Conservation (phyloP, 192 early-diverging fungal species). For the Coemansia sp. region DNA sequence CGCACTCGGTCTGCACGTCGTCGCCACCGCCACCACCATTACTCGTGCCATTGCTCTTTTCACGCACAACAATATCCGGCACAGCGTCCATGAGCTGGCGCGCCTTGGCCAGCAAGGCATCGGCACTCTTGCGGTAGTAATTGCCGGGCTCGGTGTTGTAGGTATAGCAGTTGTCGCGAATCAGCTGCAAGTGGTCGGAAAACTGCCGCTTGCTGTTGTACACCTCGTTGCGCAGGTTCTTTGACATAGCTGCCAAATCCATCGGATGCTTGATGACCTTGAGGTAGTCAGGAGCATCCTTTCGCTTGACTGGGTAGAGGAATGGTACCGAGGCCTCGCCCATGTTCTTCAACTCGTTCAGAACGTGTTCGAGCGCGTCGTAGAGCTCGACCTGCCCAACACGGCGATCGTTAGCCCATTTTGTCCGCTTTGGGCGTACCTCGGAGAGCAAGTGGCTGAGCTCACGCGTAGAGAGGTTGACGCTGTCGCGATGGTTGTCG, state of each 20-base stretch:
- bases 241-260: constrained; percentile 90
- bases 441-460: constrained; percentile 74
- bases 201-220: constrained; percentile 92
- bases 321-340: constrained; percentile 84
- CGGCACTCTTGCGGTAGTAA: constrained; percentile 82
- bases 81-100: constrained; percentile 73
- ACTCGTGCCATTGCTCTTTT: constrained; percentile 33
- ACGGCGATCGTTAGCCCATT: constrained; percentile 86
- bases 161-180: constrained; percentile 87
- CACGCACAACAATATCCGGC: constrained; percentile 77
- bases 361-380: constrained; percentile 79
- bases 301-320: constrained; percentile 79
- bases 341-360: constrained; percentile 79
- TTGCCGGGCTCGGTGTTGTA: constrained; percentile 92
- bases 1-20: constrained; percentile 59
- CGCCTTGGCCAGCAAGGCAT: constrained; percentile 76
- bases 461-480: constrained; percentile 65
- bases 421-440: constrained; percentile 76
- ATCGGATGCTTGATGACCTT: constrained; percentile 93
- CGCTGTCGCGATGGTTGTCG: constrained; percentile 65
- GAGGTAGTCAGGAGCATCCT: constrained; percentile 92
- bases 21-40: constrained; percentile 44
- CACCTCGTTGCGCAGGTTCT: constrained; percentile 75
- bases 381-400: constrained; percentile 92
- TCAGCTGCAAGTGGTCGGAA: constrained; percentile 80